Base-by-base conservation (phyloP, 1,284 basidiomycete species). In the Puccinia horiana region DNA sequence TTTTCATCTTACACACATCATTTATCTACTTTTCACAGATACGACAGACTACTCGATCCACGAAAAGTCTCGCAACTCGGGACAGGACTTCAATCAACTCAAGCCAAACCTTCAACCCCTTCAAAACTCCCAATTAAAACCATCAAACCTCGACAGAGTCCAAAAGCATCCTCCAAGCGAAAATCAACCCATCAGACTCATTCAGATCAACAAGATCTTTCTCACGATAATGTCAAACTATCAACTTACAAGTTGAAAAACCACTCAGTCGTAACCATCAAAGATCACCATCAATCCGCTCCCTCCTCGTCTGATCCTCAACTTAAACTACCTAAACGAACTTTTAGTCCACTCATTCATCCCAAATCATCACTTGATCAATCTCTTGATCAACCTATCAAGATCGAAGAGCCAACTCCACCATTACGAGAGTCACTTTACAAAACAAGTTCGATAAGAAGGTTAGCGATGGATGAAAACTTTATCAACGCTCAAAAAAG, bases 11-110 rank as follows among this genome's bases (percentile, higher is more conserved):
- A 35, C 0, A 32, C 3, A 23, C 2, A 32, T 73, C 47, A 74
- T 54, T 44, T 54, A 18, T 32, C 26, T 75, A n/a, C 37, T 63
- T 20, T 63, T 37, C 32, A n/a, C 16, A 82, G 73, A 56, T 76
- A 76, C 74, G 73, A 82, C 63, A 76, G 58, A 70, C 54, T 82
- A 29, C 74, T 76, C 20, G 73, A 76, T 58, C 76, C 81, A 3
- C 81, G 73, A 70, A 82, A 76, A 61, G 23, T 54, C 16, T 29
- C 44, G 8, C 75, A 63, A 29, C 35, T 56, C 18, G 26, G 26
- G 29, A 6, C 42, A 75, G 40, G 42, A 32, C 37, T 49, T 29
- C 42, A 63, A 63, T 61, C 18, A 47, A 47, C 20, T 37, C 23
- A 74, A 61, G 20, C 37, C 14, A 61, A 54, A 69, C 81, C 81